phyloP scores from a whole-genome alignment of 2,329 filamentous ascomycete species.

The Pseudovirgaria hyperparasitica region DNA sequence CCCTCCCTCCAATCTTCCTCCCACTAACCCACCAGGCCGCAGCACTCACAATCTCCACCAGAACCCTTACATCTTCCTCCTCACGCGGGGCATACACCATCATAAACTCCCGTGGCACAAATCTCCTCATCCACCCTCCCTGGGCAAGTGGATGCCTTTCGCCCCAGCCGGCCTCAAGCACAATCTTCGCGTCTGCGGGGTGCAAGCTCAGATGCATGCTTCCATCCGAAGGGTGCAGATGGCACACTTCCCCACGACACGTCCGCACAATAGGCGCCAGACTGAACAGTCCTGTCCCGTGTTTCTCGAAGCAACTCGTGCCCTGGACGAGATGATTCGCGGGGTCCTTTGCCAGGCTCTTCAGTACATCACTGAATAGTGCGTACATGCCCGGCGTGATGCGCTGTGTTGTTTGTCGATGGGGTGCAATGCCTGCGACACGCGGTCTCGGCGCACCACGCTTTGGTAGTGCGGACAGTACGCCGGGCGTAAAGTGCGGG shows the following conservation, averaged over 20 bases:
- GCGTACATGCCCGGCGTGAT: slow-evolving; percentile 38
- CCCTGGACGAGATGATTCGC: slow-evolving; percentile 32
- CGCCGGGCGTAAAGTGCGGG: slow-evolving; percentile 43
- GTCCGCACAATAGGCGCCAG: slow-evolving; percentile 52
- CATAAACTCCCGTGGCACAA: slow-evolving; percentile 62
- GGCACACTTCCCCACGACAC: slow-evolving; percentile 69
- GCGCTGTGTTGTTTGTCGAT: slow-evolving; percentile 62
- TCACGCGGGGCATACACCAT: slow-evolving; percentile 72
- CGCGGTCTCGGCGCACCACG: slow-evolving; percentile 51
- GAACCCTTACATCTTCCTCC: slow-evolving; percentile 52
- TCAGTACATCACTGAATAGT: slow-evolving; percentile 10
- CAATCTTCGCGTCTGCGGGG: slow-evolving; percentile 59
- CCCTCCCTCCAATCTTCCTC: slow-evolving; percentile 14
- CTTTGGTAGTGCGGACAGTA: slow-evolving; percentile 46
- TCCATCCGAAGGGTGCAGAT: slow-evolving; percentile 65
- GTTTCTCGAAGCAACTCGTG: slow-evolving; percentile 69
- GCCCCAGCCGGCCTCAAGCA: slow-evolving; percentile 68
- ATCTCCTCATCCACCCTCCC: slow-evolving; percentile 51
- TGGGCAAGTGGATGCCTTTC: slow-evolving; percentile 55
- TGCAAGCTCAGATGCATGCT: slow-evolving; percentile 72
- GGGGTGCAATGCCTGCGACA: slow-evolving; percentile 67
- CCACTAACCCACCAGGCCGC: slow-evolving; percentile 55
- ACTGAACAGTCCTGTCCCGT: slow-evolving; percentile 65
- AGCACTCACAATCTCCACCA: slow-evolving; percentile 59
- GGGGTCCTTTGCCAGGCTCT: slow-evolving; percentile 11